Base-by-base conservation (phyloP, 2,329 filamentous ascomycete genomes). In the Pseudopithomyces maydicus region DNA sequence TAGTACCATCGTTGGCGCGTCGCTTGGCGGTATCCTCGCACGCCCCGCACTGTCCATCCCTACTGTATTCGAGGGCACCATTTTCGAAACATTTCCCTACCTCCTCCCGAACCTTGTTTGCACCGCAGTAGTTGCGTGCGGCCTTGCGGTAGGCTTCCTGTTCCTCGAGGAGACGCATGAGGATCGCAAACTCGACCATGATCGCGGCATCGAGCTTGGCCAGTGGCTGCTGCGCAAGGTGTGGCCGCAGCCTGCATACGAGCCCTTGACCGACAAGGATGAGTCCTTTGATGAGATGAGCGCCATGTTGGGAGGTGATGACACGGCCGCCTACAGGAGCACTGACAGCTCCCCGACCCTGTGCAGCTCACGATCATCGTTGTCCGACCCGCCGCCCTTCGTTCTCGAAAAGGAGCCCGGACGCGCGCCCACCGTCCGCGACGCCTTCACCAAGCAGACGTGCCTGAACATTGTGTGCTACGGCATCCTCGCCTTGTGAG, bases 121-220 rank as follows among this genome's bases (percentile, higher is more conserved):
- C 76, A 89, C 92, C 32, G 80, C 81, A n/a, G 86, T 95, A 15
- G 89, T 96, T 10, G 78, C 89, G 38, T 81, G 90, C 60, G 91
- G 92, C 17, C 88, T 97, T 45, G 73, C 88, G 3, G 84, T 95
- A 52, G 93, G 93, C 17, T 81, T 96, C 53, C 78, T 97, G 19
- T 97, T 97, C 71, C 82, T 99, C 54, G 92, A 99, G 73, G 95
- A 99, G 79, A 98, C 95, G 1, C 95, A 99, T 72, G 85, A 88
- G 48, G 87, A 90, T 73, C 90, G 90, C 80, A 96, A 90, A 79
- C 77, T 87, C 64, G 83, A 88, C 55, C 86, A 85, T 43, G 95
- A 99, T 74, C 81, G 84, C 35, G 93, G 94, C 5, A 77, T 90
- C 14, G 90, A 94, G 71, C 71, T 91, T 20, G 94, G 95, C 56